Percentiles rank a stretch among this genome's conserved stretches.
Evolutionary conservation across 2,329 filamentous ascomycete species (phyloP).

Genomic region (Torrubiella hemipterigena): DNA sequence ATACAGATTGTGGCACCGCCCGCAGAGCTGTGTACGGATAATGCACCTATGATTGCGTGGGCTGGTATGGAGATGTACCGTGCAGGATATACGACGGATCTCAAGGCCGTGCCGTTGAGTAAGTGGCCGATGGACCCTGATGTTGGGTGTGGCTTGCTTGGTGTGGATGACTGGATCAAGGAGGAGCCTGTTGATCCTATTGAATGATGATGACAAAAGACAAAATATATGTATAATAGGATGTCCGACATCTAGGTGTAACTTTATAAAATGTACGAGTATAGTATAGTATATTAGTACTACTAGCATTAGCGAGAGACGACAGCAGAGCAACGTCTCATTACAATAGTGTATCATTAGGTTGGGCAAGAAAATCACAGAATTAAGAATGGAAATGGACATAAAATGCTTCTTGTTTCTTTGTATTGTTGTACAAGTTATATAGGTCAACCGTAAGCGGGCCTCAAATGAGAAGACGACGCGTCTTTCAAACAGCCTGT

Average conservation of each 20-base stretch:
- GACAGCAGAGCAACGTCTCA: not conserved
- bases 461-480: not conserved
- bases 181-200: too few relatives aligned
- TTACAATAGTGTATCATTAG: not conserved
- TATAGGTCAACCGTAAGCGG: constrained; percentile 7
- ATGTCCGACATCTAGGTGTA: constrained; percentile 7
- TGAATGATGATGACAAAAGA: too few relatives aligned
- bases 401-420: constrained; percentile 1
- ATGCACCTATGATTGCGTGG: constrained; percentile 97
- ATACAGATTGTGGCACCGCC: constrained; percentile 65
- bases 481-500: not conserved
- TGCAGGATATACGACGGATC: constrained; percentile 54
- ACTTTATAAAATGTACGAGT: constrained; percentile 7
- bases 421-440: constrained; percentile 16
- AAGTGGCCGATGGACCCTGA: constrained; percentile 67
- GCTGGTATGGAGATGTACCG: constrained; percentile 85
- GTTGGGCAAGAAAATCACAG: constrained; percentile 11
- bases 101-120: constrained; percentile 46
- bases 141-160: constrained; percentile 50
- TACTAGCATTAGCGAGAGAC: not conserved
- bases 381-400: too few relatives aligned
- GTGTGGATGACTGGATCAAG: constrained; percentile 35
- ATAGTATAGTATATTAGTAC: not conserved
- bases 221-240: not conserved
- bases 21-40: constrained; percentile 72